These are phyloP conservation scores for Allomyces arbusculus DNA, from an alignment of 192 early-diverging fungal species.

Conservation along the genomic window DNA sequence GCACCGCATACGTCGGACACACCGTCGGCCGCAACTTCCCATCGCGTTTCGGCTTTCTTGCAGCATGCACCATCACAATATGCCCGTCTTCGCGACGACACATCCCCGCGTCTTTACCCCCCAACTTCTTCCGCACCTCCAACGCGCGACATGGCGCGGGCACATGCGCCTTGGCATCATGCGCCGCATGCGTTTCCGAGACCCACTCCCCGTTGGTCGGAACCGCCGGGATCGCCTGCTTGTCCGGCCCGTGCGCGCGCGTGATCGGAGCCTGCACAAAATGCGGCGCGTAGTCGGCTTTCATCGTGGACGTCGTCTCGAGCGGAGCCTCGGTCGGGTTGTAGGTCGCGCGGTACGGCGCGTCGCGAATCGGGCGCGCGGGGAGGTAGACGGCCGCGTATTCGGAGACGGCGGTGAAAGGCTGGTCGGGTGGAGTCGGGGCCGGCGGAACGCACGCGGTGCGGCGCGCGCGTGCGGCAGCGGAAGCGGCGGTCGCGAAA, in stretches of 20 bases:
- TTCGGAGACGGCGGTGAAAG: no score
- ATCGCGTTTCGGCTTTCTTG: conserved; percentile 61
- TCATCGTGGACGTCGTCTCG: no score
- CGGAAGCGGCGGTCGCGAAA: no score
- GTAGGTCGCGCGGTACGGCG: no score
- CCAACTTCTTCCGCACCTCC: conserved; percentile 32
- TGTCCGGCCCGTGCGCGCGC: conserved; percentile 21
- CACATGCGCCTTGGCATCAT: conserved; percentile 81
- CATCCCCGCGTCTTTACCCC: conserved; percentile 69
- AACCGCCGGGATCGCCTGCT: conserved; percentile 56
- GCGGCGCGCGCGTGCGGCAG: no score
- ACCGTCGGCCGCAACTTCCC: conserved; percentile 76
- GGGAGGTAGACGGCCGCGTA: no score
- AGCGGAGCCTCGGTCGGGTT: no score
- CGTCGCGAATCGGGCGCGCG: no score
- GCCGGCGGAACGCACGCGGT: no score
- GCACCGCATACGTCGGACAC: conserved; percentile 53
- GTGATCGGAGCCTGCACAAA: no score
- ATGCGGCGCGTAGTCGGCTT: no score
- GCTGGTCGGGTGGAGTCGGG: no score
- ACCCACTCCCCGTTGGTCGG: conserved; percentile 69
- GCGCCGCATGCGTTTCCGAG: conserved; percentile 88
- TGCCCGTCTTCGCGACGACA: conserved; percentile 67
- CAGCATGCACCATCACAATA: conserved; percentile 51
- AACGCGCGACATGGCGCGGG: conserved; percentile 59